phyloP scores from a whole-genome alignment of 2,329 filamentous ascomycete species.

The Verticillium nonalfalfae region DNA sequence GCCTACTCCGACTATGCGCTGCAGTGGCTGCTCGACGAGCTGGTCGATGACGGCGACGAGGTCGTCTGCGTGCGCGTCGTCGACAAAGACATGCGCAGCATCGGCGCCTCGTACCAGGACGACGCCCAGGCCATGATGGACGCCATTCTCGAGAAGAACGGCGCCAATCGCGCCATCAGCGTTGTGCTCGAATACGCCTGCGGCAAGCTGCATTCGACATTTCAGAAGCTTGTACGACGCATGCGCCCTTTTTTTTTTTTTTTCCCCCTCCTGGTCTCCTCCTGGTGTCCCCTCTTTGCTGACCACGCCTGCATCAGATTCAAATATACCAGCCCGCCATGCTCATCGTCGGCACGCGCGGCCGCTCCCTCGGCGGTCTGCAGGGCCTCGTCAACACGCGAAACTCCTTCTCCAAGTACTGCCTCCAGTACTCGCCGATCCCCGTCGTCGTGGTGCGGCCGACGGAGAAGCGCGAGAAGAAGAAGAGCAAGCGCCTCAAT shows the following conservation, averaged over 20 bases:
- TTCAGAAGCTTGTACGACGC: constrained; percentile 70
- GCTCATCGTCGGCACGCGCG: constrained; percentile 83
- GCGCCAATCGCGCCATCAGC: constrained; percentile 73
- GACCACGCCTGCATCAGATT: constrained; percentile 49
- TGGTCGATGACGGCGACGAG: constrained; percentile 90
- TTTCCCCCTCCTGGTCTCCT: too few species aligned
- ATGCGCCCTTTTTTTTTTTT: not conserved
- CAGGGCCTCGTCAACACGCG: constrained; percentile 72
- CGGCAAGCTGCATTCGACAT: constrained; percentile 84
- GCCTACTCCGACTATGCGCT: constrained; percentile 88
- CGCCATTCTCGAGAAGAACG: constrained; percentile 72
- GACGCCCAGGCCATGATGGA: constrained; percentile 72
- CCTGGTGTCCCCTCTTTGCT: not conserved
- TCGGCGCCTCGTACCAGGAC: constrained; percentile 49
- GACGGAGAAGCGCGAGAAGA: constrained; percentile 80
- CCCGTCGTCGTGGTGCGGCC: constrained; percentile 90
- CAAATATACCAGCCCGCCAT: constrained; percentile 88
- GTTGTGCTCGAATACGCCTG: constrained; percentile 82
- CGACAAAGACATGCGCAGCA: constrained; percentile 57
- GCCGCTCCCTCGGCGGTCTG: constrained; percentile 76
- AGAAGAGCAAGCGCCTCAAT: constrained; percentile 76
- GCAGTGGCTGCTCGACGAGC: constrained; percentile 85
- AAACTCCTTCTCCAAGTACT: constrained; percentile 91
- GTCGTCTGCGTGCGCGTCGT: constrained; percentile 85
- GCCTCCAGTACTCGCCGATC: constrained; percentile 86